phyloP scores from a whole-genome alignment of 257 asterid species.

The Ilex aquifolium region DNA sequence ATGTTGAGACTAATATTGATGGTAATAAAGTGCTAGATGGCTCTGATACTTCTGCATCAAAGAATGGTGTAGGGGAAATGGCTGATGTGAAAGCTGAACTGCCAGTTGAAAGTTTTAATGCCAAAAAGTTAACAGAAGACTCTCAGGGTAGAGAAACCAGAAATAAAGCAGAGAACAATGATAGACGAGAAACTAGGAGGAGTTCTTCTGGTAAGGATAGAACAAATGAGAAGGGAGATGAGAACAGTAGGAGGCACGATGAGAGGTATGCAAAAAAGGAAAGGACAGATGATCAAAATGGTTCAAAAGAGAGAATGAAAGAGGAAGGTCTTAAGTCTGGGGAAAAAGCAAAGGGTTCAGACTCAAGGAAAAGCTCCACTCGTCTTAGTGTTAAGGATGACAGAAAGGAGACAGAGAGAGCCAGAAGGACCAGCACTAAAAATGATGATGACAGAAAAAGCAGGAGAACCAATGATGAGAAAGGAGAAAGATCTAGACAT shows the following conservation, averaged over 20 bases:
- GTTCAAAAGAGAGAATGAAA: conserved; percentile 51
- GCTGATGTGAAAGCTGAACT: conserved; percentile 35
- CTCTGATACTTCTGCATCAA: conserved; percentile 21
- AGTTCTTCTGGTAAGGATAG: conserved; percentile 35
- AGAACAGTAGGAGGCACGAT: conserved; percentile 43
- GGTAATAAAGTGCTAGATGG: conserved; percentile 12
- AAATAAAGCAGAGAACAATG: conserved; percentile 43
- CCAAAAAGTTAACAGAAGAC: conserved; percentile 26
- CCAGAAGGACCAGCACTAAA: conserved; percentile 38
- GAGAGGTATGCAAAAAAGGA: conserved; percentile 44
- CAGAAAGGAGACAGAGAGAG: conserved; percentile 37
- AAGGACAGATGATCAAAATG: conserved; percentile 38
- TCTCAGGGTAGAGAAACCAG: conserved; percentile 23
- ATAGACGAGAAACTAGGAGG: conserved; percentile 36
- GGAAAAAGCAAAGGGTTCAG: conserved; percentile 55
- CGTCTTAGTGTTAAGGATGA: conserved; percentile 55
- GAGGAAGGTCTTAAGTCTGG: conserved; percentile 45
- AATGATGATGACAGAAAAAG: conserved; percentile 44
- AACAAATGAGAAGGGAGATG: conserved; percentile 46
- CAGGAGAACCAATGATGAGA: conserved; percentile 53
- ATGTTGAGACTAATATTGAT: conserved; percentile 16
- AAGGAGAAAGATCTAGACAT: conserved; percentile 54
- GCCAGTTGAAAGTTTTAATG: conserved; percentile 30
- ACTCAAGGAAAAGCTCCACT: conserved; percentile 53
- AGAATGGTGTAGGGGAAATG: conserved; percentile 24